Base-by-base conservation (phyloP, 1,139 yeast species). In the Hansenula anomala region DNA sequence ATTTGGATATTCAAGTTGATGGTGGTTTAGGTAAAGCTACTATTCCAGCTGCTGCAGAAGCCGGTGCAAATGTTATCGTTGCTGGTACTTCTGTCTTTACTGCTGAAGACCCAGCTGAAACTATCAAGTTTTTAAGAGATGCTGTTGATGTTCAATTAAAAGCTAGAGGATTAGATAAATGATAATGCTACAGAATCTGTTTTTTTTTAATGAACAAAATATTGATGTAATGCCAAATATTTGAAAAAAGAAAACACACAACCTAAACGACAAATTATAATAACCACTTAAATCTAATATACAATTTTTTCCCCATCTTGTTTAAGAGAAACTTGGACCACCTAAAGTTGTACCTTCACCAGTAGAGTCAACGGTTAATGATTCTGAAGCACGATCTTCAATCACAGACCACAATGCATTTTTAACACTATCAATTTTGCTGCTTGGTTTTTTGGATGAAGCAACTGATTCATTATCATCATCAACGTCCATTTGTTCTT, bases 11-110 rank as follows among this genome's bases (percentile, higher is more conserved):
- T 52, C 94, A 92, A 66, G 99, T 92, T 26, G 99, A 92, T 60
- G 99, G 99, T 46, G 99, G 99, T 0, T 70, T 92, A 47, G 95
- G 95, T 43, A 80, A 80, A 49, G 89, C 78, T 36, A 92, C 95
- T 7, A 79, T 88, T 39, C 84, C 78, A 38, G 73, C 73, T 28
- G 97, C 97, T 41, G 96, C 97, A 18, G 72, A 73, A 42, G 97
- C 97, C 11, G 97, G 97, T 41, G 98, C 98, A 38, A 92, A 92
- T 61, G 97, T 92, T 35, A 90, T 94, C 58, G 99, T 92, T 39
- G 97, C 98, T 3, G 99, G 99, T 32, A 92, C 98, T 15, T 76
- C 95, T 37, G 94, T 90, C 15, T 92, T 89, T 67, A 80, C 81
- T 47, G 95, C 97, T 13, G 68, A 72, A 7, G 82, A 83, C 50